phyloP scores from a whole-genome alignment of 495 filamentous ascomycete genomes.

The Aspergillus haitiensis region DNA sequence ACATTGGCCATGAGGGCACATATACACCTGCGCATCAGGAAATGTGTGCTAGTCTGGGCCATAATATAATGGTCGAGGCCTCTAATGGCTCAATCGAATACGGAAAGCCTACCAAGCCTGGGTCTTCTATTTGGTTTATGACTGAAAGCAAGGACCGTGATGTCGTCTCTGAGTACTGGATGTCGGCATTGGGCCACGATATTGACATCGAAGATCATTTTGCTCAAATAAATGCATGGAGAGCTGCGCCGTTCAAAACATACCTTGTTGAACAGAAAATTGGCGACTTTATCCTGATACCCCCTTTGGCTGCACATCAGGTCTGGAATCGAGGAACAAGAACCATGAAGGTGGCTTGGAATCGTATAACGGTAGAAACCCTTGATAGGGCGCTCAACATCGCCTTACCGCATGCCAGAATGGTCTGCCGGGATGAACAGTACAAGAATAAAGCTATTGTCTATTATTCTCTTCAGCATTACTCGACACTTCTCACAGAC shows the following conservation, averaged over 20 bases:
- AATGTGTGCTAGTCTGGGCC: conserved; percentile 94
- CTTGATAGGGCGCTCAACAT: conserved; percentile 81
- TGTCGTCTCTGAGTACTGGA: conserved; percentile 86
- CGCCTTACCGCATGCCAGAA: conserved; percentile 78
- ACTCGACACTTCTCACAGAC: conserved; percentile 61
- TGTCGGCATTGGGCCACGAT: conserved; percentile 87
- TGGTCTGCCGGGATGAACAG: conserved; percentile 97
- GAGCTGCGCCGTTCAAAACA: conserved; percentile 84
- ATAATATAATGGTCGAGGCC: conserved; percentile 96
- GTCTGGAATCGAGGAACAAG: conserved; percentile 96
- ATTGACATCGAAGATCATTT: conserved; percentile 96
- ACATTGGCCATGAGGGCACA: conserved; percentile 95
- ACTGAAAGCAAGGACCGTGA: conserved; percentile 87
- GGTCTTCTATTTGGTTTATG: conserved; percentile 98
- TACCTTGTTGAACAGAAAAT: conserved; percentile 88
- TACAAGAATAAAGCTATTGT: conserved; percentile 98
- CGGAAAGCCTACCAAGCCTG: conserved; percentile 67
- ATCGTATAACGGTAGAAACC: conserved; percentile 91
- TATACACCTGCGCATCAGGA: conserved; percentile 95
- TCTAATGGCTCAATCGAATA: conserved; percentile 59
- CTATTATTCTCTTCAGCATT: conserved; percentile 78
- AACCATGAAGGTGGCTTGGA: conserved; percentile 98
- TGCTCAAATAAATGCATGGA: conserved; percentile 90
- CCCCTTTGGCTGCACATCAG: conserved; percentile 95
- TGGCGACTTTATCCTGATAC: conserved; percentile 94